Base-by-base conservation (phyloP, 1,139 yeast genomes). In the Suhomyces atakaporum region DNA sequence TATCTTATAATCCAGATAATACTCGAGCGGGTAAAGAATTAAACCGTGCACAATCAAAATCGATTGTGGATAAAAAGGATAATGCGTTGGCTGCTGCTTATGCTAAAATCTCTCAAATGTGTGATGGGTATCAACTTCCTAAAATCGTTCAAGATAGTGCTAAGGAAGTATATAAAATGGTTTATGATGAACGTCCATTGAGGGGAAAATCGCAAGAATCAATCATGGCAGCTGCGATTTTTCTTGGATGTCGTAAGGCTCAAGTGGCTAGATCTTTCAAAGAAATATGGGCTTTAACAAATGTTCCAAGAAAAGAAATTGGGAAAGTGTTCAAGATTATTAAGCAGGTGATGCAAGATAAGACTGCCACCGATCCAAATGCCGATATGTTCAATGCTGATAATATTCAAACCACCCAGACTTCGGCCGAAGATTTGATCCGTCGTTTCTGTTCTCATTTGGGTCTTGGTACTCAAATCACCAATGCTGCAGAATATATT, bases 71-170 rank as follows among this genome's bases (percentile, higher is more conserved):
- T 60, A 83, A 79, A 60, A 87, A 81, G 59, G 97, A 92, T 53
- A 84, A 84, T 49, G 95, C 87, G 25, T 71, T 92, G 36, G 87
- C 89, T 42, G 79, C 92, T 1, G 97, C 97, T 1, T 92, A 85
- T 63, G 82, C 95, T 21, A 86, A 84, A 58, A 89, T 92, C 25
- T 81, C 96, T 1, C 95, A 89, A 66, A 85, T 92, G 87, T 92
- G 97, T 62, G 98, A 92, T 57, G 97, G 97, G 11, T 94, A 88
- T 49, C 94, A 89, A 58, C 67, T 92, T 41, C 97, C 98, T 3
- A 84, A 85, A 56, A 87, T 92, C 46, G 97, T 92, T 7, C 96
- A 89, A 58, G 98, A 92, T 63, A 95, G 96, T 47, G 97, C 97
- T 21, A 92, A 92, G 58, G 97, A 92, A 62, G 96, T 95, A 16